A percentile compares a stretch with the other conserved stretches of the same genome.
Evolutionary conservation across 2,329 filamentous ascomycete genomes (phyloP).

Genomic region (Nemania abortiva): DNA sequence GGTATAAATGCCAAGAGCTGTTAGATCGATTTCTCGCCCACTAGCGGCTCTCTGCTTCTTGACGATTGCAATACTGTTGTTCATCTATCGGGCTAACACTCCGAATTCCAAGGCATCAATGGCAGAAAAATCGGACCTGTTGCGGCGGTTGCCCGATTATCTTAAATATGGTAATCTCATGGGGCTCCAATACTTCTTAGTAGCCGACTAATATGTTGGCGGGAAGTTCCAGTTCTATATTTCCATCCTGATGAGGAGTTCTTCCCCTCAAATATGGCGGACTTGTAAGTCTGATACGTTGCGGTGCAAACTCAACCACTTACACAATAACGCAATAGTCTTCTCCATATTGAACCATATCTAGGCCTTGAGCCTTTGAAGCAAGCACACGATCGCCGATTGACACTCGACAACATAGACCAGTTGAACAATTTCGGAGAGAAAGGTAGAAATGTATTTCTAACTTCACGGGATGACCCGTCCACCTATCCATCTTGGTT

Average conservation of each 20-base stretch:
- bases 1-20: too few relatives aligned
- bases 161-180: conserved; percentile 11
- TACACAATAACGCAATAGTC: neutral
- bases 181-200: neutral
- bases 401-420: conserved; percentile 10
- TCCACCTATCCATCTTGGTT: too few relatives aligned
- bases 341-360: conserved; percentile 5
- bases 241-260: neutral
- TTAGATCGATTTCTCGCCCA: too few relatives aligned
- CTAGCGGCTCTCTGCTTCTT: too few relatives aligned
- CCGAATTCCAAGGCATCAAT: conserved; percentile 6
- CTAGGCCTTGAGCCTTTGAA: neutral
- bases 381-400: neutral
- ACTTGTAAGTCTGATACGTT: conserved; percentile 2
- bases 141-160: conserved; percentile 1
- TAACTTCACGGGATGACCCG: conserved; percentile 1
- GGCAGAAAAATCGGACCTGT: neutral
- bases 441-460: conserved; percentile 6
- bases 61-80: neutral
- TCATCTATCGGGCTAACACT: neutral
- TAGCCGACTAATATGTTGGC: conserved; percentile 4
- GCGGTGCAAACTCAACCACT: neutral
- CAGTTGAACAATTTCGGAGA: conserved; percentile 1
- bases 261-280: conserved; percentile 1
- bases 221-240: conserved; percentile 10